Conservation (phyloP, 805 yeast species). For the Wickerhamiella sorbophila region DNA sequence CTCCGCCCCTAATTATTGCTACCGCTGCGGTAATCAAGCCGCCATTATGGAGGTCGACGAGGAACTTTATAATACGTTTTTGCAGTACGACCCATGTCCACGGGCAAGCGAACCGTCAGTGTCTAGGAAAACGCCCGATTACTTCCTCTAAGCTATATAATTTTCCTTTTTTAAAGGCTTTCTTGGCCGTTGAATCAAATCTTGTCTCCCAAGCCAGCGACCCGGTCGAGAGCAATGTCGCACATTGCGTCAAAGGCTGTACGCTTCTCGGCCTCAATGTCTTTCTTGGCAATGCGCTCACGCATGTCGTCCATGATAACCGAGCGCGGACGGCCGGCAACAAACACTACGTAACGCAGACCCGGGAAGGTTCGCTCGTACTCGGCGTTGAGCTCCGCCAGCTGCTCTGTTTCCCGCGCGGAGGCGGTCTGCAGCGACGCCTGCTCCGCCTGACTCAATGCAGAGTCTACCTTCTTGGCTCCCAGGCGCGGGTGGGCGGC, state of each 20-base stretch:
- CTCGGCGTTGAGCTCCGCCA: constrained; percentile 38
- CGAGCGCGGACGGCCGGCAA: constrained; percentile 61
- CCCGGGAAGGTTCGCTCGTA: constrained; percentile 61
- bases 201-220: constrained; percentile 38
- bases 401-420: constrained; percentile 35
- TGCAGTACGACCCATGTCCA: constrained; percentile 92
- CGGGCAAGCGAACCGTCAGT: constrained; percentile 98
- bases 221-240: constrained; percentile 75
- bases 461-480: constrained; percentile 36
- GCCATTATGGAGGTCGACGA: constrained; percentile 98
- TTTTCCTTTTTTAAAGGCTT: constrained; percentile 20
- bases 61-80: constrained; percentile 63
- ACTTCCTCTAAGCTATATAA: constrained; percentile 46
- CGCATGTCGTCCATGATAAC: constrained; percentile 52
- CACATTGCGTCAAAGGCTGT: constrained; percentile 82
- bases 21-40: constrained; percentile 96
- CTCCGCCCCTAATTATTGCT: constrained; percentile 92
- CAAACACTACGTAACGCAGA: constrained; percentile 74
- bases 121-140: constrained; percentile 92
- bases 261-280: constrained; percentile 38
- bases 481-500: constrained; percentile 89
- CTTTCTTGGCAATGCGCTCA: constrained; percentile 40
- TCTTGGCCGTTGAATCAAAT: not conserved
- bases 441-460: constrained; percentile 61
- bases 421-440: constrained; percentile 38